Evolutionary conservation across 2,329 filamentous ascomycete genomes (phyloP).

Genomic region (Fusarium sp.): DNA sequence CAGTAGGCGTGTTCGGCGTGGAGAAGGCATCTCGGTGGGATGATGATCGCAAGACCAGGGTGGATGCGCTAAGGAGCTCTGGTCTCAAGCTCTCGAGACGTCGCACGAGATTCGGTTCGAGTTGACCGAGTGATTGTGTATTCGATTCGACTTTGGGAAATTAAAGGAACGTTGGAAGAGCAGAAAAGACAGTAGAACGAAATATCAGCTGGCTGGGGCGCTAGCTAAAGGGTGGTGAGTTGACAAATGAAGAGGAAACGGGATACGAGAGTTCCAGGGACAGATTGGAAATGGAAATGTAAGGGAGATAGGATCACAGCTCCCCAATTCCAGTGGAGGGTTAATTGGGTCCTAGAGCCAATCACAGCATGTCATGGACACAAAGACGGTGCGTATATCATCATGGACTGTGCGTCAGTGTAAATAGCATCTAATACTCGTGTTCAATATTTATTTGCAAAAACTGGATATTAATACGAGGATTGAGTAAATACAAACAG

Average conservation of each 20-base stretch:
- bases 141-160: constrained; percentile 11
- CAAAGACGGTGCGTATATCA: constrained; percentile 18
- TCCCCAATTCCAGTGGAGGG: constrained; percentile 33
- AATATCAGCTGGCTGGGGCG: constrained; percentile 27
- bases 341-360: constrained; percentile 19
- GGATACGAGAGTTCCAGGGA: constrained; percentile 33
- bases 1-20: constrained; percentile 78
- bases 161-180: constrained; percentile 17
- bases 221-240: constrained; percentile 14
- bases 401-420: constrained; percentile 22
- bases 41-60: constrained; percentile 34
- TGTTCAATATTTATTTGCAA: no score
- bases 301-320: constrained; percentile 41
- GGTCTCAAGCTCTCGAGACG: constrained; percentile 29
- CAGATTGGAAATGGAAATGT: constrained; percentile 27
- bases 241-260: constrained; percentile 25
- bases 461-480: no score
- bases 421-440: no score
- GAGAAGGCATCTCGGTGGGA: constrained; percentile 72
- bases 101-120: constrained; percentile 14
- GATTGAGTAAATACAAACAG: not conserved
- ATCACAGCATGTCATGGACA: constrained; percentile 16
- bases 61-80: constrained; percentile 48
- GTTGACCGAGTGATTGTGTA: not conserved
- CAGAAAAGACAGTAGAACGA: constrained; percentile 25